A percentile compares a stretch with the other conserved stretches of the same genome.
These are phyloP conservation scores for Wickerhamomyces subpelliculosus DNA, from an alignment of 805 yeast genomes.

Conservation along the genomic window DNA sequence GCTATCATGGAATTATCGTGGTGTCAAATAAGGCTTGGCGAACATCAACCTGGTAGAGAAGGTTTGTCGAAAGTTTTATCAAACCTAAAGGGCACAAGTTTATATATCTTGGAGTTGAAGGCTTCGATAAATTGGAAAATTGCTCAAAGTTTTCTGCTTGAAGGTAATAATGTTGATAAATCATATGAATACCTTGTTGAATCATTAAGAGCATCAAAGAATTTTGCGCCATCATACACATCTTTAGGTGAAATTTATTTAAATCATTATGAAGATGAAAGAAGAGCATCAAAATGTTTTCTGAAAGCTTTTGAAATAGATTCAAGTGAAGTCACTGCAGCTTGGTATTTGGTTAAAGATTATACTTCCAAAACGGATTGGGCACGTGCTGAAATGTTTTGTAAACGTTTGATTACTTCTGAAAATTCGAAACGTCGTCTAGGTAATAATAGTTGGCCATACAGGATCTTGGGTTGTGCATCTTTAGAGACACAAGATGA, in stretches of 20 bases:
- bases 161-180: constrained; percentile 20
- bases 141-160: constrained; percentile 52
- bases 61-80: constrained; percentile 32
- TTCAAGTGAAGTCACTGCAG: constrained; percentile 67
- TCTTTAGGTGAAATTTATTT: constrained; percentile 72
- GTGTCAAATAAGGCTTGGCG: constrained; percentile 57
- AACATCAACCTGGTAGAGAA: constrained; percentile 43
- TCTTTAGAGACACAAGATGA: constrained; percentile 65
- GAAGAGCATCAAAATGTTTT: constrained; percentile 78
- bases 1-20: constrained; percentile 72
- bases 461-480: constrained; percentile 76
- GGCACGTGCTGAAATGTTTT: constrained; percentile 75
- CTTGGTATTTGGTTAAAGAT: constrained; percentile 62
- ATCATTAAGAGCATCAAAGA: constrained; percentile 57
- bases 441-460: constrained; percentile 69
- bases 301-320: constrained; percentile 87
- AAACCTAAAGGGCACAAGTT: constrained; percentile 41
- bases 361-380: constrained; percentile 68
- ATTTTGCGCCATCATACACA: constrained; percentile 74
- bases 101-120: constrained; percentile 44
- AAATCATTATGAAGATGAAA: constrained; percentile 46
- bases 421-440: constrained; percentile 51
- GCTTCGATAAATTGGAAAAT: constrained; percentile 67
- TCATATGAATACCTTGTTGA: constrained; percentile 46
- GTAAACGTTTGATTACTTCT: constrained; percentile 56